Conservation (phyloP, 2,329 filamentous ascomycete genomes). For the Beauveria caledonica region DNA sequence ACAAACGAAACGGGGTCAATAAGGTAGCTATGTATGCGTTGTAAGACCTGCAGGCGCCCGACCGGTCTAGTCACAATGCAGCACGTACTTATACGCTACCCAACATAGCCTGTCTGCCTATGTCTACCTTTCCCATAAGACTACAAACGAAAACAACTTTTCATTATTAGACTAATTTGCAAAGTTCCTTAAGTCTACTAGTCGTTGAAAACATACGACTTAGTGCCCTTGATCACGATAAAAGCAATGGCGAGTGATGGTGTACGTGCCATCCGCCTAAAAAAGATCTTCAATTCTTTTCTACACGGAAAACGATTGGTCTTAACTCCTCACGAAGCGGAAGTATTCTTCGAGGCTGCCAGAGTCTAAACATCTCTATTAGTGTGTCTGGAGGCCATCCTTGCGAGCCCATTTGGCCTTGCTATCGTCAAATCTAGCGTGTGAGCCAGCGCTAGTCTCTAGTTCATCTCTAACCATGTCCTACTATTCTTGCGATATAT, state of each 20-base stretch:
- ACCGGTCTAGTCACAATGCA: not conserved
- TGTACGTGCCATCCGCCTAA: slow-evolving; percentile 10
- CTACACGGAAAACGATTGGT: slow-evolving; percentile 12
- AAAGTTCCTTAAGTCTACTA: not conserved
- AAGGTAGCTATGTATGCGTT: not conserved
- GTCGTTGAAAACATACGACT: not conserved
- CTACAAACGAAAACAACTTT: not conserved
- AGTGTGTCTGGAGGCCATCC: slow-evolving; percentile 21
- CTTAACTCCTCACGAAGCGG: slow-evolving; percentile 15
- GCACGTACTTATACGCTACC: not conserved
- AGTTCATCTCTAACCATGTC: slow-evolving; percentile 24
- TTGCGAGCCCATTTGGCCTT: slow-evolving; percentile 17
- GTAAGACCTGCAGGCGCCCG: not conserved
- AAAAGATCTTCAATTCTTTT: slow-evolving; percentile 13
- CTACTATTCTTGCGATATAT: slow-evolving; percentile 31
- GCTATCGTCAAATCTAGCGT: slow-evolving; percentile 19
- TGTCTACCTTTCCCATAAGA: not conserved
- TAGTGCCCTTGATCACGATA: not conserved
- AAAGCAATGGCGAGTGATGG: not conserved
- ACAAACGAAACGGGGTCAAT: not conserved
- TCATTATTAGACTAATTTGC: not conserved
- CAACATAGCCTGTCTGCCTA: not conserved
- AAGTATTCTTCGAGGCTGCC: slow-evolving; percentile 21
- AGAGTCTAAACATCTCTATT: slow-evolving; percentile 14
- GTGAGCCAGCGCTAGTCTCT: slow-evolving; percentile 16